phyloP scores from a whole-genome alignment of 805 yeast genomes.

The Cyberlindnera lachancei region DNA sequence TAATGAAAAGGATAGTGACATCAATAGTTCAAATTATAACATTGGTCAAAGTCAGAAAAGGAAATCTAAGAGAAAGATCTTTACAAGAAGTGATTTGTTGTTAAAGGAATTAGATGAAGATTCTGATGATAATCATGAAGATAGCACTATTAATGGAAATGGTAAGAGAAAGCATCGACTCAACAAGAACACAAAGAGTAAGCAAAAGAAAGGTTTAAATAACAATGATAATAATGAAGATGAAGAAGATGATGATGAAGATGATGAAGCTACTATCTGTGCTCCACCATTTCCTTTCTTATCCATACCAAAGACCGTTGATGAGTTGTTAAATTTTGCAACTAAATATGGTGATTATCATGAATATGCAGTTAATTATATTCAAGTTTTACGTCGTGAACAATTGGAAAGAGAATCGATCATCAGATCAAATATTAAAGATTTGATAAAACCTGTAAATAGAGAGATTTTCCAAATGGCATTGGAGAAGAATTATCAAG shows the following conservation, averaged over 20 bases:
- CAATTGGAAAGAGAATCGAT: neutral
- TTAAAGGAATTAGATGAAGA: neutral
- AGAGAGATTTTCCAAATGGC: neutral
- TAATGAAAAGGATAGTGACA: too few species aligned
- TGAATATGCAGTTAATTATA: neutral
- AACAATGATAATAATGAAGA: too few species aligned
- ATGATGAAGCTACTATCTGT: slow-evolving; percentile 1
- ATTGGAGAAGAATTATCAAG: neutral
- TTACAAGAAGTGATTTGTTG: neutral
- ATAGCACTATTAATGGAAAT: too few species aligned
- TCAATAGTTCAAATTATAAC: too few species aligned
- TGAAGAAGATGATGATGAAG: neutral
- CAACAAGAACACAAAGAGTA: too few species aligned
- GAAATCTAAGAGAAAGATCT: neutral
- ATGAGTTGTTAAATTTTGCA: neutral
- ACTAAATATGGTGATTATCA: neutral
- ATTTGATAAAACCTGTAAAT: neutral
- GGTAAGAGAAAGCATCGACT: too few species aligned
- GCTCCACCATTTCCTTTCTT: slow-evolving; percentile 1
- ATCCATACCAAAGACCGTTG: neutral
- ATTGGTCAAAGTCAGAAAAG: neutral
- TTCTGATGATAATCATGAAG: neutral
- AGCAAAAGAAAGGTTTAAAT: too few species aligned
- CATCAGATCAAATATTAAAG: neutral
- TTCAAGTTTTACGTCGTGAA: neutral